Conservation (phyloP, 1,139 yeast species). For the Ogataea hybrid region DNA sequence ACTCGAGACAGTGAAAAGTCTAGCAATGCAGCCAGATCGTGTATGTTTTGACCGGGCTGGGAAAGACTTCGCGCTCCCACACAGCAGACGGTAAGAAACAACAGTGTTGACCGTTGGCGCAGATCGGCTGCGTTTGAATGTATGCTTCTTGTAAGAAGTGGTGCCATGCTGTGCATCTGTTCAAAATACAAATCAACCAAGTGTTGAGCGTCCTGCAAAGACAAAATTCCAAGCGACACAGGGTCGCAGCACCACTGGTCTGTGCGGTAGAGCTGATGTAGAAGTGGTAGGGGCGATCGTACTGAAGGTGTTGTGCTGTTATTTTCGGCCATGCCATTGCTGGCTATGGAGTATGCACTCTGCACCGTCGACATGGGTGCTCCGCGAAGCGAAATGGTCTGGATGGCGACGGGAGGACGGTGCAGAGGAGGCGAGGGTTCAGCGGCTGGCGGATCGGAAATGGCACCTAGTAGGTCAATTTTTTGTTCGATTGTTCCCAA, state of each 20-base stretch:
- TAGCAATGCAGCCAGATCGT: slow-evolving; percentile 12
- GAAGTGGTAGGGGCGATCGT: slow-evolving; percentile 9
- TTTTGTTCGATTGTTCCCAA: not conserved
- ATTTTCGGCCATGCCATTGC: not conserved
- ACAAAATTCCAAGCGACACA: slow-evolving; percentile 8
- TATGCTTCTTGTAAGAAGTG: slow-evolving; percentile 13
- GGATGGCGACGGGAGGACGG: not conserved
- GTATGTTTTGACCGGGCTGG: slow-evolving; percentile 4
- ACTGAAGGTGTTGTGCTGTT: not conserved
- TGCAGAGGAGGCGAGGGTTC: not conserved
- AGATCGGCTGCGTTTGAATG: slow-evolving; percentile 13
- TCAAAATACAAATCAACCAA: slow-evolving; percentile 15
- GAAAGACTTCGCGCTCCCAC: slow-evolving; percentile 10
- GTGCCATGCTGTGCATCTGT: slow-evolving; percentile 16
- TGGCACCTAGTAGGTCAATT: not conserved
- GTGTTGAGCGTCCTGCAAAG: slow-evolving; percentile 12
- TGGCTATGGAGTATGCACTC: slow-evolving; percentile 7
- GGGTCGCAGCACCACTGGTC: slow-evolving; percentile 16
- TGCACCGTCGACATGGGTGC: slow-evolving; percentile 16
- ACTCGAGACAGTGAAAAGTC: slow-evolving; percentile 12
- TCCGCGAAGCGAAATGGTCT: not conserved
- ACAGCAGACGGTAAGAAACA: slow-evolving; percentile 12
- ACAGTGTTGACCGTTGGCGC: slow-evolving; percentile 9
- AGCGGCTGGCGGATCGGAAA: too few species aligned
- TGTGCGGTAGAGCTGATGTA: slow-evolving; percentile 6